A percentile compares a stretch with the other conserved stretches of the same genome.
These are phyloP conservation scores for Fusarium tuaranense DNA, from an alignment of 2,329 filamentous ascomycete genomes.

Conservation along the genomic window DNA sequence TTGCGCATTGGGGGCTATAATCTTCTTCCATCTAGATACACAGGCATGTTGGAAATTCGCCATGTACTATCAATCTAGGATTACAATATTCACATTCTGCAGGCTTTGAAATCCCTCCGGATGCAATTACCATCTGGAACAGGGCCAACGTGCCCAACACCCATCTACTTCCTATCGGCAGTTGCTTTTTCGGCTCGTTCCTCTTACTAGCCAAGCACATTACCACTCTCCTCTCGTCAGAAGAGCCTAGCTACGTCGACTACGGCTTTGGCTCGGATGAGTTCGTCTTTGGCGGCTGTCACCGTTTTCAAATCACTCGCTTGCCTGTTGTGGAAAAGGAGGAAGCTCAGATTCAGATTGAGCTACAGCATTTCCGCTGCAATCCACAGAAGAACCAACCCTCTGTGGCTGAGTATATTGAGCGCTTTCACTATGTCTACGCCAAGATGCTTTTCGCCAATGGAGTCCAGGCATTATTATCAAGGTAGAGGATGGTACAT, in stretches of 20 bases:
- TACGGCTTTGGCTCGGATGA: not conserved
- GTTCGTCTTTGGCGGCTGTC: not conserved
- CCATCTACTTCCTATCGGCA: not conserved
- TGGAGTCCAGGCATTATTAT: not conserved
- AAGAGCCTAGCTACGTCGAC: not conserved
- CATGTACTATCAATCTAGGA: too few species aligned
- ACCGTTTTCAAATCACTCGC: not conserved
- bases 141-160: not conserved
- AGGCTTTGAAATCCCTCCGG: not conserved
- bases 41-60: not conserved
- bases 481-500: not conserved
- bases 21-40: not conserved
- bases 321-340: not conserved
- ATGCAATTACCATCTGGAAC: not conserved
- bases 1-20: not conserved
- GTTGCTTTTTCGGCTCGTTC: not conserved
- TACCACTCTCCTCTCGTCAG: not conserved
- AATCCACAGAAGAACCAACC: not conserved
- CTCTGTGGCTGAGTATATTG: not conserved
- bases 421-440: not conserved
- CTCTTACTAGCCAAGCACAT: not conserved
- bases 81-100: not conserved
- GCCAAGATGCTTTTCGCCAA: not conserved
- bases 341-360: not conserved
- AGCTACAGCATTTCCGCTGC: not conserved